phyloP scores from a whole-genome alignment of 495 filamentous ascomycete genomes.

The Penicillium manginii region DNA sequence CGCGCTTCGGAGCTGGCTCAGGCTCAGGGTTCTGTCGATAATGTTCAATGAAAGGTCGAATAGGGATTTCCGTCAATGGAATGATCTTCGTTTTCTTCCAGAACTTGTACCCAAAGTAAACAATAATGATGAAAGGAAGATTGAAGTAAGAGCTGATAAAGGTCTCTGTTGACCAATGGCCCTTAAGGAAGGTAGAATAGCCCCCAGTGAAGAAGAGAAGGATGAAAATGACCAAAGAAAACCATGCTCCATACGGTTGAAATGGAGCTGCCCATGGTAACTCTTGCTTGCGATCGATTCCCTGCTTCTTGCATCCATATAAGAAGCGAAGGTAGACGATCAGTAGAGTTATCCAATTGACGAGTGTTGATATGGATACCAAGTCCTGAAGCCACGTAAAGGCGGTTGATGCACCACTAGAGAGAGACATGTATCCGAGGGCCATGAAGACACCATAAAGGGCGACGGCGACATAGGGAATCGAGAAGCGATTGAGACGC shows the following conservation, averaged over 20 bases:
- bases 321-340: conserved; percentile 59
- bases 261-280: conserved; percentile 52
- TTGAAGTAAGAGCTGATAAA: conserved; percentile 42
- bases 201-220: conserved; percentile 56
- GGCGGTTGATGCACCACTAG: conserved; percentile 24
- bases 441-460: conserved; percentile 54
- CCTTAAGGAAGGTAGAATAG: conserved; percentile 59
- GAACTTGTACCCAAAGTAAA: conserved; percentile 60
- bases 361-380: conserved; percentile 53
- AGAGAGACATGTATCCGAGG: conserved; percentile 60
- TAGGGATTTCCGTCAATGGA: conserved; percentile 51
- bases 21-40: conserved; percentile 29
- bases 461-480: conserved; percentile 57
- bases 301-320: conserved; percentile 53
- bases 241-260: conserved; percentile 54
- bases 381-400: conserved; percentile 56
- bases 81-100: conserved; percentile 57
- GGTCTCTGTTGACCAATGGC: conserved; percentile 23
- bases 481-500: conserved; percentile 60
- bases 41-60: conserved; percentile 33
- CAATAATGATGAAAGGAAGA: conserved; percentile 54
- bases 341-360: conserved; percentile 56
- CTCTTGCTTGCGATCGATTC: conserved; percentile 34
- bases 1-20: conserved; percentile 17
- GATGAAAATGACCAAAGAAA: conserved; percentile 47